Base-by-base conservation (phyloP, 495 filamentous ascomycete species). In the Hyaloscypha finlandica region DNA sequence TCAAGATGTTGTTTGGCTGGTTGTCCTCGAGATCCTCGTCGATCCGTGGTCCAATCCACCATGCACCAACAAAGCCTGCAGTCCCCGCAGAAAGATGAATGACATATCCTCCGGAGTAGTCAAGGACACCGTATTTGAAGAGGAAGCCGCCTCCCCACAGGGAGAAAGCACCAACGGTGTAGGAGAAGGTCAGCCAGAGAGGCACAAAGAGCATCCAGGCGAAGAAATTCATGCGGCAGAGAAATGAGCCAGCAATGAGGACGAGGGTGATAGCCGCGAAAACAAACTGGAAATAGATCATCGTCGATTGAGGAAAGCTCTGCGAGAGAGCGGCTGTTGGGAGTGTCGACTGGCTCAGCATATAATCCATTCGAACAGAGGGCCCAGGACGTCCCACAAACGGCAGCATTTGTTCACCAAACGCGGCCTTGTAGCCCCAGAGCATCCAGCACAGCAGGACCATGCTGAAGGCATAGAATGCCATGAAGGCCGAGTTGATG, bases 251-350 rank as follows among this genome's bases (percentile, higher is more conserved):
- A 0, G 81, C 84, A 60, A 81, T 73, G 57, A 86, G 82, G 59
- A 85, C 74, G 8, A 84, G 76, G 0, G 84, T 86, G 70, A 86
- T 86, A 45, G 84, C 84, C 0, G 84, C 84, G 73, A 86, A 86
- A 33, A 85, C 84, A 67, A 86, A 86, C 63, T 86, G 84, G 73
- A 86, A 86, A 72, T 86, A 86, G 0, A 85, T 75, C 84, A 86
- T 85, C n/a, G 81, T 85, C 3, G 81, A 78, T 68, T 79, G 65
- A 20, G 82, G 81, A 68, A 78, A 86, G 63, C 77, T 76, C 37
- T 77, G 75, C 8, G 70, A 66, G 59, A 81, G 48, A 42, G 64
- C 75, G 3, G 82, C 79, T 12, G 81, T 74, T 1, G 83, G 82
- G 8, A 86, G 73, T 8, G 60, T 60, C 9, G 81, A 76, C 68